A percentile compares a stretch with the other conserved stretches of the same genome.
Conservation (phyloP, 2,329 filamentous ascomycete genomes). For the Akanthomyces uredinophilus region DNA sequence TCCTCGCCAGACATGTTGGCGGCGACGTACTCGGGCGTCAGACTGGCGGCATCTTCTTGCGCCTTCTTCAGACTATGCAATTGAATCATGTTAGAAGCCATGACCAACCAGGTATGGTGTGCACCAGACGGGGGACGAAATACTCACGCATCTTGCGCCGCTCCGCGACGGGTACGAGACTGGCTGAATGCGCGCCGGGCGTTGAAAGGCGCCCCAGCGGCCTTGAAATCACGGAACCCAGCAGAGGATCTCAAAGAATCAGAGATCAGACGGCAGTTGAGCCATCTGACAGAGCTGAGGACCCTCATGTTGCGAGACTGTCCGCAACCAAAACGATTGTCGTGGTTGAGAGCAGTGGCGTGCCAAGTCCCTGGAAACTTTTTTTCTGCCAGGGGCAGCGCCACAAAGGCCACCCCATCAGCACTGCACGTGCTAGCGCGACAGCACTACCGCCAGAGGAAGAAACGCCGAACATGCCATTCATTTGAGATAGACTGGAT, state of each 20-base stretch:
- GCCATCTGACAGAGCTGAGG: constrained; percentile 36
- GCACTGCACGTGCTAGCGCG: constrained; percentile 6
- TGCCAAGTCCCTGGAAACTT: constrained; percentile 12
- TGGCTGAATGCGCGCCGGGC: constrained; percentile 30
- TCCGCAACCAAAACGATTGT: constrained; percentile 5
- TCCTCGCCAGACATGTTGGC: constrained; percentile 78
- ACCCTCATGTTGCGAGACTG: constrained; percentile 32
- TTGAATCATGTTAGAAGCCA: neutral
- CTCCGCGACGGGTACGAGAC: constrained; percentile 25
- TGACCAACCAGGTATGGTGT: neutral
- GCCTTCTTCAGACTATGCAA: constrained; percentile 42
- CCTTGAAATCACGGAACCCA: constrained; percentile 24
- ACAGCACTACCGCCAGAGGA: neutral
- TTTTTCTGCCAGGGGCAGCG: constrained; percentile 11
- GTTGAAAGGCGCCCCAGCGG: constrained; percentile 21
- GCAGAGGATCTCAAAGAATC: constrained; percentile 25
- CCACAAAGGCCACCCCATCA: neutral
- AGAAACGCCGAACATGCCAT: neutral
- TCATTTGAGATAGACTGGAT: neutral
- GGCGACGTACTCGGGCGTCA: constrained; percentile 59
- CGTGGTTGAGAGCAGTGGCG: constrained; percentile 3
- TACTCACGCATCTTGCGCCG: constrained; percentile 39
- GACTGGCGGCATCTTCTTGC: constrained; percentile 46
- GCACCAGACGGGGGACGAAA: neutral
- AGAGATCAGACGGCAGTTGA: constrained; percentile 33